phyloP scores from a whole-genome alignment of 1,284 basidiomycete genomes.

The Austroboletus rostrupii region DNA sequence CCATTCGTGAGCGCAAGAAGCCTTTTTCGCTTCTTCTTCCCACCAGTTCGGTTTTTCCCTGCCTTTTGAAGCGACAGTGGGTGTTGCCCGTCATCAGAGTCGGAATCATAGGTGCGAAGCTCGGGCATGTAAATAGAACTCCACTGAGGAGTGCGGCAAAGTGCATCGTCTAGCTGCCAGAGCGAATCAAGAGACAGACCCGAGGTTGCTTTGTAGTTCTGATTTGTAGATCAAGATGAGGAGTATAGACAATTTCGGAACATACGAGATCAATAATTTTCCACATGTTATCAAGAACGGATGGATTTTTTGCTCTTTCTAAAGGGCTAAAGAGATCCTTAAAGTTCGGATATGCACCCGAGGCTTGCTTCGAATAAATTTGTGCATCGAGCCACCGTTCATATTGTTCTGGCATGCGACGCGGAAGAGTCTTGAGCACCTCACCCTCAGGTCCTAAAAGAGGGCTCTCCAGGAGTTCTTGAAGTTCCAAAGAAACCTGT shows the following conservation, averaged over 20 bases:
- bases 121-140: slow-evolving; percentile 40
- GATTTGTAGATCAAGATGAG: not conserved
- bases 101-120: slow-evolving; percentile 19
- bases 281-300: slow-evolving; percentile 61
- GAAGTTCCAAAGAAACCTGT: slow-evolving; percentile 59
- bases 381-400: slow-evolving; percentile 66
- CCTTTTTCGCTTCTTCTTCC: slow-evolving; percentile 36
- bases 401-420: slow-evolving; percentile 53
- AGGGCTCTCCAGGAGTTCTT: slow-evolving; percentile 56
- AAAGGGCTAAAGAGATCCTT: slow-evolving; percentile 58
- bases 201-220: slow-evolving; percentile 58
- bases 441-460: slow-evolving; percentile 50
- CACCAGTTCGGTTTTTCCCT: slow-evolving; percentile 16
- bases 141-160: slow-evolving; percentile 56
- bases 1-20: slow-evolving; percentile 48
- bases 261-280: slow-evolving; percentile 52
- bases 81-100: slow-evolving; percentile 17
- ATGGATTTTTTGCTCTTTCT: slow-evolving; percentile 46
- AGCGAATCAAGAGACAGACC: slow-evolving; percentile 55
- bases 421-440: slow-evolving; percentile 43
- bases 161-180: slow-evolving; percentile 59
- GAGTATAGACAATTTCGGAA: not conserved
- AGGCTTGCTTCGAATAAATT: slow-evolving; percentile 53
- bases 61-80: slow-evolving; percentile 16
- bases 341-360: slow-evolving; percentile 45